Evolutionary conservation across 306 rosid species (phyloP).

Genomic region (Vigna reflexopilosa): DNA sequence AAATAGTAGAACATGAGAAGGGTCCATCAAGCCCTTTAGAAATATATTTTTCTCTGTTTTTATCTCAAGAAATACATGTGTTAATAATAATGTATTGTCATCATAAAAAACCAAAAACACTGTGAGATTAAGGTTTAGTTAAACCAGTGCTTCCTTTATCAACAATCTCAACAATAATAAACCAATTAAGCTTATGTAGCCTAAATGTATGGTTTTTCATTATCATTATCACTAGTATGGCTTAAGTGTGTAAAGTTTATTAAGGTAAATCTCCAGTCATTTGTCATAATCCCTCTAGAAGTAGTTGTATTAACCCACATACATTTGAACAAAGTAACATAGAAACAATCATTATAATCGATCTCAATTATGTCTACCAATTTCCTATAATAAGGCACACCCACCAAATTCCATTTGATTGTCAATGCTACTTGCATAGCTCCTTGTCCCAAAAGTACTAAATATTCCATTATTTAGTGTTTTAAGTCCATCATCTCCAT

Average conservation of each 20-base stretch:
- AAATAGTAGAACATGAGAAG: too few species aligned
- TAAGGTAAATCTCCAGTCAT: not conserved
- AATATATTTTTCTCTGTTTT: too few species aligned
- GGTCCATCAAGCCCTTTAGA: too few species aligned
- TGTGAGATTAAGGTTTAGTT: too few species aligned
- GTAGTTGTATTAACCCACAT: not conserved
- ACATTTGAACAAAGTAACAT: not conserved
- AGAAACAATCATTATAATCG: not conserved
- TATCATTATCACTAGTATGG: not conserved
- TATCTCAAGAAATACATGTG: too few species aligned
- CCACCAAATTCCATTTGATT: too few species aligned
- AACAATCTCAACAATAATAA: not conserved
- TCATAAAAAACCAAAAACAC: too few species aligned
- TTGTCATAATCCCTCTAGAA: not conserved
- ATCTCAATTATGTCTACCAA: not conserved
- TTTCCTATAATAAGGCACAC: not conserved
- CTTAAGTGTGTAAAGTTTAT: not conserved
- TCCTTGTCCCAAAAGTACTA: not conserved
- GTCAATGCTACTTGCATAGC: not conserved
- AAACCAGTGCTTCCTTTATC: too few species aligned
- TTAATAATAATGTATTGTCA: too few species aligned
- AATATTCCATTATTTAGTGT: not conserved
- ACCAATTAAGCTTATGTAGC: not conserved
- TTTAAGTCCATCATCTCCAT: not conserved
- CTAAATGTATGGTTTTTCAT: not conserved